These are phyloP conservation scores for Spathaspora boniae DNA, from an alignment of 805 yeast species.

Conservation along the genomic window DNA sequence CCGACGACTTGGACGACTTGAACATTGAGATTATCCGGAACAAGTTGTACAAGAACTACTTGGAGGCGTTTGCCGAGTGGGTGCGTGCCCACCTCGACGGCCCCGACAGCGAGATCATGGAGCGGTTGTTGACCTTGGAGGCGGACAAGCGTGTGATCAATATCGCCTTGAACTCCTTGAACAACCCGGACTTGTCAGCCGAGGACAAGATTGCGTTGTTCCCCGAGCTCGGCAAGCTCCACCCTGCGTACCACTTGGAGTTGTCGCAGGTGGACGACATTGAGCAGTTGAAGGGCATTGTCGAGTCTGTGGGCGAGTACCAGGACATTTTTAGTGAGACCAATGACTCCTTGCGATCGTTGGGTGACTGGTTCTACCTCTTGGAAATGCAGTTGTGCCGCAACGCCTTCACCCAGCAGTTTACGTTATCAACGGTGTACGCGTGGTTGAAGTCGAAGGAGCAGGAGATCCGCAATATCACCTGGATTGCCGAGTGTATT, in stretches of 20 bases:
- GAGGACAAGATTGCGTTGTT: conserved; percentile 69
- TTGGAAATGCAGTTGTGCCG: conserved; percentile 90
- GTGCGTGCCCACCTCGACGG: conserved; percentile 55
- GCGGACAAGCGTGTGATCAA: conserved; percentile 94
- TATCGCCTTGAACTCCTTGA: conserved; percentile 85
- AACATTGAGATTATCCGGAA: conserved; percentile 95
- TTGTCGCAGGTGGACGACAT: conserved; percentile 78
- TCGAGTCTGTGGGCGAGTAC: conserved; percentile 64
- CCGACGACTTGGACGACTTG: conserved; percentile 88
- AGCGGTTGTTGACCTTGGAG: conserved; percentile 74
- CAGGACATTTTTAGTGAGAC: conserved; percentile 48
- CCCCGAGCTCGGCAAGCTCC: conserved; percentile 80
- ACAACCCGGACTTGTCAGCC: conserved; percentile 66
- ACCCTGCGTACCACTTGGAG: conserved; percentile 63
- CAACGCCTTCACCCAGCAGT: conserved; percentile 94
- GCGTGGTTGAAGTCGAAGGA: conserved; percentile 96
- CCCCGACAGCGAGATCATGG: conserved; percentile 84
- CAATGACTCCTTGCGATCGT: conserved; percentile 46
- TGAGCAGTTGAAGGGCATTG: conserved; percentile 70
- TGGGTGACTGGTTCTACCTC: conserved; percentile 93
- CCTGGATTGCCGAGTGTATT: conserved; percentile 99
- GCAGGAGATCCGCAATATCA: conserved; percentile 93
- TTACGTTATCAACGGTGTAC: conserved; percentile 86
- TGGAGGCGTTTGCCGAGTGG: conserved; percentile 80
- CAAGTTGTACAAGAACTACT: conserved; percentile 85